Evolutionary conservation across 2,329 filamentous ascomycete genomes (phyloP).

Genomic region (Atkinsonella texensis): DNA sequence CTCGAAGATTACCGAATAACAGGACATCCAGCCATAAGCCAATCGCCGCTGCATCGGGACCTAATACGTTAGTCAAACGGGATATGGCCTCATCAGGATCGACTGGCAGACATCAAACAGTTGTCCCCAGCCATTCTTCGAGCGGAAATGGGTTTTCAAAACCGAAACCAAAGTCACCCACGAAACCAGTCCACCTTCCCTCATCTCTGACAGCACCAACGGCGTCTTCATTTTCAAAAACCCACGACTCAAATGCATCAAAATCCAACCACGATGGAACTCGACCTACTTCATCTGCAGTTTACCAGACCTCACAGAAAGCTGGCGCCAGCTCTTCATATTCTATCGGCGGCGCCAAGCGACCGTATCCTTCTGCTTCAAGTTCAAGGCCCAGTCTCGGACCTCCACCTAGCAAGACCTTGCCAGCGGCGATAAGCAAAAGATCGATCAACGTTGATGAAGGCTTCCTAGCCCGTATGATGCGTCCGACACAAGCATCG

Average conservation of each 20-base stretch:
- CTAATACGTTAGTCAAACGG: conserved; percentile 6
- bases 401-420: conserved; percentile 42
- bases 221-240: conserved; percentile 55
- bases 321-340: conserved; percentile 7
- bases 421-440: conserved; percentile 5
- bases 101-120: conserved; percentile 30
- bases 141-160: conserved; percentile 37
- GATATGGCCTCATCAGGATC: conserved; percentile 21
- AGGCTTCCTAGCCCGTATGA: conserved; percentile 69
- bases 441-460: conserved; percentile 50
- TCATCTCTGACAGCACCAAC: conserved; percentile 59
- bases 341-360: conserved; percentile 24
- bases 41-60: conserved; percentile 6
- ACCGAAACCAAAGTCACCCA: conserved; percentile 55
- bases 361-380: conserved; percentile 32
- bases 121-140: conserved; percentile 27
- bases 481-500: conserved; percentile 60
- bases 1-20: background rate
- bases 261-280: conserved; percentile 20
- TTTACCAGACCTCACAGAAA: conserved; percentile 21
- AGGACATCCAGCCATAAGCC: background rate
- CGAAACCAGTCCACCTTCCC: conserved; percentile 53
- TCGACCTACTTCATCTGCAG: conserved; percentile 18
- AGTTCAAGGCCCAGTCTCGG: conserved; percentile 41
- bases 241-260: conserved; percentile 14